A percentile compares a stretch with the other conserved stretches of the same genome.
Evolutionary conservation across 257 asterid species (phyloP).

Genomic region (Apocynum venetum): DNA sequence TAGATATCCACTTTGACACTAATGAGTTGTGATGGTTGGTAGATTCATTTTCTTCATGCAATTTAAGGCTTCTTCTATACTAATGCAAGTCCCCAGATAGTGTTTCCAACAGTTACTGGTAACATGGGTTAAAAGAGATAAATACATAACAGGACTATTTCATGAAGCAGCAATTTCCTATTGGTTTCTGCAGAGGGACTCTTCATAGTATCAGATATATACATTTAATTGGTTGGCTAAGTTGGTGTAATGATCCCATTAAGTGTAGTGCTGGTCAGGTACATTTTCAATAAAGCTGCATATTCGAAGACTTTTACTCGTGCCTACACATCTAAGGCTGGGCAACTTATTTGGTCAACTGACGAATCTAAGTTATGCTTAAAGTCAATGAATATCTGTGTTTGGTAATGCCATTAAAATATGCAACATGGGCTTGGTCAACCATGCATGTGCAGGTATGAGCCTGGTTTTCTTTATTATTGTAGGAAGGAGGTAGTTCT

Average conservation of each 20-base stretch:
- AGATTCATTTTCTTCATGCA: neutral
- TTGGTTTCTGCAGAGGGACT: neutral
- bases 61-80: neutral
- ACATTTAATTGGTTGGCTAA: constrained; percentile 1
- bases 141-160: neutral
- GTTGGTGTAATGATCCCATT: neutral
- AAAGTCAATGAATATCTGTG: constrained; percentile 44
- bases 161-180: neutral
- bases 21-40: neutral
- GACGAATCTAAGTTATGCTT: constrained; percentile 32
- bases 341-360: constrained; percentile 43
- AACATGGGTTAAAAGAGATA: constrained; percentile 2
- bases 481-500: constrained; percentile 18
- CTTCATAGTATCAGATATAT: neutral
- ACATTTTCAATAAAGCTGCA: neutral
- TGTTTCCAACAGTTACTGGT: constrained; percentile 14
- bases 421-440: constrained; percentile 60
- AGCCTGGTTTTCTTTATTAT: constrained; percentile 24
- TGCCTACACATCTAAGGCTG: constrained; percentile 21
- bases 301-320: constrained; percentile 12
- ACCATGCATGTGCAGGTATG: constrained; percentile 63
- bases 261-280: neutral
- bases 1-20: constrained; percentile 1
- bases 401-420: constrained; percentile 41
- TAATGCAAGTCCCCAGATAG: neutral